Percentiles rank a stretch among this genome's conserved stretches.
Evolutionary conservation across 306 rosid species (phyloP).

Genomic region (peach (Prunus persica)): DNA sequence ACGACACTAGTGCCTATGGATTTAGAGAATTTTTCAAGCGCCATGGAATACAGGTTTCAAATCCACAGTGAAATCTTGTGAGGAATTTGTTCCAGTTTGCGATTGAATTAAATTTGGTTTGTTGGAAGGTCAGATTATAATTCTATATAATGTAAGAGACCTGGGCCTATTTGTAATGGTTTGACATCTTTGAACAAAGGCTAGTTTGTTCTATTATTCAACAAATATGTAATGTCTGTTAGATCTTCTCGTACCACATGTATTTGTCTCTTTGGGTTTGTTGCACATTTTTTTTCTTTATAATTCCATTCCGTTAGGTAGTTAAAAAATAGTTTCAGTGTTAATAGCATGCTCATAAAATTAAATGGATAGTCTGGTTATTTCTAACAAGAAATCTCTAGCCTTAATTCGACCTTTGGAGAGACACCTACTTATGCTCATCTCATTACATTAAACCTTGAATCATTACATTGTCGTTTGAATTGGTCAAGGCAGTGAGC

Average conservation of each 20-base stretch:
- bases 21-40: slow-evolving; percentile 94
- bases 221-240: too few relatives aligned
- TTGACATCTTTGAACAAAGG: background rate
- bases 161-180: background rate
- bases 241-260: too few relatives aligned
- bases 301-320: too few relatives aligned
- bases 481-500: background rate
- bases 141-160: background rate
- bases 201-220: too few relatives aligned
- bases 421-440: background rate
- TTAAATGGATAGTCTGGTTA: too few relatives aligned
- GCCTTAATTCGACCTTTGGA: background rate
- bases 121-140: background rate
- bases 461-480: background rate
- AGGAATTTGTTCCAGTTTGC: slow-evolving; percentile 10
- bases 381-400: background rate
- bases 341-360: too few relatives aligned
- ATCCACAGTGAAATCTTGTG: slow-evolving; percentile 29
- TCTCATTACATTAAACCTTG: background rate
- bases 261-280: too few relatives aligned
- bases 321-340: too few relatives aligned
- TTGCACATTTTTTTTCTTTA: too few relatives aligned
- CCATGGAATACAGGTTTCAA: slow-evolving; percentile 48
- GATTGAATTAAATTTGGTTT: background rate
- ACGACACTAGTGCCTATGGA: slow-evolving; percentile 77